Conservation (phyloP, 305 asterid genomes). For the Fraxinus angustifolia region DNA sequence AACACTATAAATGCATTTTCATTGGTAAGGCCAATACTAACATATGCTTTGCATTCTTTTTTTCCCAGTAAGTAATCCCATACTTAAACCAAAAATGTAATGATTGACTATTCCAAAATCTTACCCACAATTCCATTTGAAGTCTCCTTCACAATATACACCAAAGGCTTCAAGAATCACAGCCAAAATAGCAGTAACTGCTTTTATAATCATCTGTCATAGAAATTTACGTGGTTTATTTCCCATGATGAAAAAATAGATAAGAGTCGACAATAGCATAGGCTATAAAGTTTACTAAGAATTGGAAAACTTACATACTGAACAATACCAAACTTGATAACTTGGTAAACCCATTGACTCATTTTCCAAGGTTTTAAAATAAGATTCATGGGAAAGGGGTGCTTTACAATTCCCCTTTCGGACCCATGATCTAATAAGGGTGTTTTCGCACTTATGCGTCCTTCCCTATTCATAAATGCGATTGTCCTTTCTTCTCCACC, state of each 20-base stretch:
- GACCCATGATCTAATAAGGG: slow-evolving; percentile 71
- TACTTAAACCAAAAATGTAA: slow-evolving; percentile 3
- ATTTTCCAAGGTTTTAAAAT: slow-evolving; percentile 87
- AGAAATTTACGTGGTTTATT: slow-evolving; percentile 18
- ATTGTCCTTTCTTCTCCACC: slow-evolving; percentile 97
- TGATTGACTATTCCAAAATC: slow-evolving; percentile 25
- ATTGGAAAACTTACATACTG: slow-evolving; percentile 75
- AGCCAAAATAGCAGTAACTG: slow-evolving; percentile 75
- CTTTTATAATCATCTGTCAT: slow-evolving; percentile 93
- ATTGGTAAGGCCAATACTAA: neutral
- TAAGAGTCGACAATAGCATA: slow-evolving; percentile 14
- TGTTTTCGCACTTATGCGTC: slow-evolving; percentile 62
- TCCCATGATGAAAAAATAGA: slow-evolving; percentile 10
- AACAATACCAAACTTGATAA: slow-evolving; percentile 89
- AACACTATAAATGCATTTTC: slow-evolving; percentile 2
- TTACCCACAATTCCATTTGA: slow-evolving; percentile 96
- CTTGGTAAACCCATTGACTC: slow-evolving; percentile 85
- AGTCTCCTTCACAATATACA: slow-evolving; percentile 96
- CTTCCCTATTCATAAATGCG: slow-evolving; percentile 89
- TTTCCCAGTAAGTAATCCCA: neutral
- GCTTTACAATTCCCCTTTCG: slow-evolving; percentile 79
- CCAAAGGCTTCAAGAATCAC: slow-evolving; percentile 92
- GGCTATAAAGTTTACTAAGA: slow-evolving; percentile 19
- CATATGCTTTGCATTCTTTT: slow-evolving; percentile 6
- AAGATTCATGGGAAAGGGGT: slow-evolving; percentile 79